Conservation (phyloP, 257 asterid species). For the Rauvolfia tetraphylla region DNA sequence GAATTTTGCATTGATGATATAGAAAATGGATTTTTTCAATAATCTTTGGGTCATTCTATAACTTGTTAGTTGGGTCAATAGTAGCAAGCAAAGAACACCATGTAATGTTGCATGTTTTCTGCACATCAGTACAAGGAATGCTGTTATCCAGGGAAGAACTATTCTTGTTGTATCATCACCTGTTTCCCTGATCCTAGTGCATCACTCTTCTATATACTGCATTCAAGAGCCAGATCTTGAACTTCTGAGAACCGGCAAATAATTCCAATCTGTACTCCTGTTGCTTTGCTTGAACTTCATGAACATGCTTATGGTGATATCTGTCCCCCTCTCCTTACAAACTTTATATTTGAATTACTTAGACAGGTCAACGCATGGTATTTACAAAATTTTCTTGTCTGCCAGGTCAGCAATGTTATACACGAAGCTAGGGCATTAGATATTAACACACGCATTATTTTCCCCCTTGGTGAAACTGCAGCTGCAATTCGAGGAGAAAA, state of each 20-base stretch:
- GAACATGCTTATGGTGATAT: not conserved
- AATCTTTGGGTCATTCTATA: not conserved
- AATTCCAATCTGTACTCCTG: too few relatives aligned
- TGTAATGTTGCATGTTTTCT: not conserved
- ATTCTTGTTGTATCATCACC: not conserved
- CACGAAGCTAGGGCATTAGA: slow-evolving; percentile 97
- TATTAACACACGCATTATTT: slow-evolving; percentile 69
- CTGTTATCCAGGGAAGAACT: not conserved
- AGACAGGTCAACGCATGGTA: not conserved
- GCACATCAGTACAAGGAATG: not conserved
- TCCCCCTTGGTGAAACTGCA: slow-evolving; percentile 98
- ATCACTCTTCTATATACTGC: not conserved
- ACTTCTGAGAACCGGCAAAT: not conserved
- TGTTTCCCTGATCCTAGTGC: not conserved
- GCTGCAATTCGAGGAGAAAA: slow-evolving; percentile 98
- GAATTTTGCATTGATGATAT: not conserved
- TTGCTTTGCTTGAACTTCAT: not conserved
- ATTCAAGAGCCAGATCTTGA: slow-evolving; percentile 3
- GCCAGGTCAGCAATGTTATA: slow-evolving; percentile 90
- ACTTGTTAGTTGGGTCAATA: not conserved
- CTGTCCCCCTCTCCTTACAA: not conserved
- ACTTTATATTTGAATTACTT: not conserved
- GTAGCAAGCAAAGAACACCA: too few relatives aligned
- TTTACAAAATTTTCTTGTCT: slow-evolving; percentile 14
- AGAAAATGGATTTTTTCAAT: not conserved